Percentiles rank a stretch among this genome's conserved stretches.
These are phyloP conservation scores for Linaria vulgaris DNA, from an alignment of 257 asterid species.

Conservation along the genomic window DNA sequence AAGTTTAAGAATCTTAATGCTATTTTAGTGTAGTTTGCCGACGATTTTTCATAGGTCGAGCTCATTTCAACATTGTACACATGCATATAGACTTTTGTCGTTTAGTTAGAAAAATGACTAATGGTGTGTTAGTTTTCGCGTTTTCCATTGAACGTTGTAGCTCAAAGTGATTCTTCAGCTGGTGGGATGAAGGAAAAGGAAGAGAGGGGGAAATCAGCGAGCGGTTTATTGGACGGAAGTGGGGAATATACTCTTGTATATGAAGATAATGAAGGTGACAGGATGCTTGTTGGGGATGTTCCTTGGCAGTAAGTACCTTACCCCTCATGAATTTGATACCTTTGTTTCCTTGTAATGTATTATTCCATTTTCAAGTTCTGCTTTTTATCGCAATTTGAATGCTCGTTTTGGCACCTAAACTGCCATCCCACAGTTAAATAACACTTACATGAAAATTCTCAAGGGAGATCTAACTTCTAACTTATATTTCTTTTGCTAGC, in stretches of 20 bases:
- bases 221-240: slow-evolving; percentile 74
- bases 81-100: no score
- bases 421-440: neutral
- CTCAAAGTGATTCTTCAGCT: slow-evolving; percentile 52
- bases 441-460: neutral
- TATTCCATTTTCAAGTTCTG: neutral
- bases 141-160: slow-evolving; percentile 36
- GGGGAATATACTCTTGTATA: slow-evolving; percentile 95
- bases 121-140: no score
- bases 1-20: no score
- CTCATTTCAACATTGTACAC: no score
- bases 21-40: neutral
- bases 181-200: slow-evolving; percentile 40
- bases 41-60: neutral
- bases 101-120: no score
- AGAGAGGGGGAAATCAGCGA: slow-evolving; percentile 41
- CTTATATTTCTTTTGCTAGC: slow-evolving; percentile 39
- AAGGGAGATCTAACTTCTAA: no score
- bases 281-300: slow-evolving; percentile 98
- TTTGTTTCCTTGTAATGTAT: slow-evolving; percentile 20
- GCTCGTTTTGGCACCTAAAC: slow-evolving; percentile 6
- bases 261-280: slow-evolving; percentile 98
- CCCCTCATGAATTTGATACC: slow-evolving; percentile 32
- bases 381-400: slow-evolving; percentile 6
- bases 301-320: slow-evolving; percentile 92